Evolutionary conservation across 148 eudicot species (phyloP), one percentile per base, ranked within the genome.

Genomic region (Chenopodium quinoa): DNA sequence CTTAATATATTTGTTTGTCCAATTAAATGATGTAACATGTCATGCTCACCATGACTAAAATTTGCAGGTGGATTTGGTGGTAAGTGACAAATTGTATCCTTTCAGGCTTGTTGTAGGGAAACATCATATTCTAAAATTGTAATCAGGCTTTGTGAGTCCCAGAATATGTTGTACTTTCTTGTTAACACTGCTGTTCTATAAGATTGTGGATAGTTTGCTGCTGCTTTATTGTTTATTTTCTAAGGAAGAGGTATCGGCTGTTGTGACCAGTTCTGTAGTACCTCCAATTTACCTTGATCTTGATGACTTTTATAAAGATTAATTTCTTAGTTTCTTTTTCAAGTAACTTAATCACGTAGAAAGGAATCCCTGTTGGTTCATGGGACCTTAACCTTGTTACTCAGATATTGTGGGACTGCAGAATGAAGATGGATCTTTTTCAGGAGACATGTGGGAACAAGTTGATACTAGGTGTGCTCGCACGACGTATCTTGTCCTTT

Each of bases 361-460:
- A 7, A 44, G 20, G 54, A 78, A 62, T 7, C 11, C 60, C 32
- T 46, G 65, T 77, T 78, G 12, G 17, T 37, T 71, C 27, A 46
- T 71, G 52, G 71, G 73, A 76, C 88, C 97, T 89, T 91, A 77
- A 93, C 73, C 79, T 32, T 78, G 76, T 54, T 75, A 84, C 77
- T 81, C 66, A 94, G 98, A 95, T 87, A 81, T 95, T 34, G 90
- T 84, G 62, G 83, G 86, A 84, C 82, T 93, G 82, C 99, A 95
- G 82, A 92, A 92, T 79, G 97, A 91, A 85, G 98, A 95, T 86
- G 99, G 99, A 65, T 95, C 99, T 64, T 92, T 95, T 85, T 86
- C 97, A 66, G 99, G 99, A 75, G 99, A 95, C 85, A 90, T 90
- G 23, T 93, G 99, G 99, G 99, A 97, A 81, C 98, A 95, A 88